Evolutionary conservation across 805 yeast genomes (phyloP), one percentile per base, ranked within the genome.

Genomic region (Komagataella pseudopastoris): DNA sequence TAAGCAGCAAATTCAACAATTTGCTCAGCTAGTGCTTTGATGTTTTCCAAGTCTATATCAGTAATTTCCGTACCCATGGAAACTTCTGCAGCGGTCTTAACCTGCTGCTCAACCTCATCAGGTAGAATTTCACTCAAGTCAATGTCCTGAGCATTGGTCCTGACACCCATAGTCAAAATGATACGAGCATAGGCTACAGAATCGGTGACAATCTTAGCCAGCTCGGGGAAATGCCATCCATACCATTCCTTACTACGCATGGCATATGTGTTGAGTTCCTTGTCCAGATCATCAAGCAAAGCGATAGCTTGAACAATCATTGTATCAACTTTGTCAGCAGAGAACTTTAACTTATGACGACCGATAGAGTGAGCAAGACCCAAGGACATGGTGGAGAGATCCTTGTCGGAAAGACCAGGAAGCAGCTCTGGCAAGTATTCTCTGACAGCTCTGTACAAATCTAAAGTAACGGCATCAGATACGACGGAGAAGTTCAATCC

Each of bases 211-310:
- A 91, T 88, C 78, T 93, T 93, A 63, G 97, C 96, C 81, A 93
- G 81, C 71, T 93, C 99, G 45, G 99, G 99, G 83, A 93, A 93
- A 71, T 93, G 99, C 99, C 99, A 93, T 58, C 99, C 99, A 73
- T 93, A 93, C 99, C 99, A 93, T 74, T 93, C 99, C 75, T 91
- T 93, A 72, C 91, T 81, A 75, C 99, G 83, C 99, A 93, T 93
- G 59, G 98, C 96, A 63, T 91, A 93, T 51, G 97, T 93, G 75
- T 93, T 93, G 62, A 93, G 79, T 71, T 93, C 99, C 74, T 93
- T 93, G 75, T 93, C 99, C 62, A 93, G 78, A 65, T 93, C 97
- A 63, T 93, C 99, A 64, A 93, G 78, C 59, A 93, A 76, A 18
- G 98, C 96, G 71, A 93, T 93, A 53, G 99, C 99, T 75, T 93